These are phyloP conservation scores for Yamadazyma siamensis DNA, from an alignment of 1,139 yeast species.

Conservation along the genomic window DNA sequence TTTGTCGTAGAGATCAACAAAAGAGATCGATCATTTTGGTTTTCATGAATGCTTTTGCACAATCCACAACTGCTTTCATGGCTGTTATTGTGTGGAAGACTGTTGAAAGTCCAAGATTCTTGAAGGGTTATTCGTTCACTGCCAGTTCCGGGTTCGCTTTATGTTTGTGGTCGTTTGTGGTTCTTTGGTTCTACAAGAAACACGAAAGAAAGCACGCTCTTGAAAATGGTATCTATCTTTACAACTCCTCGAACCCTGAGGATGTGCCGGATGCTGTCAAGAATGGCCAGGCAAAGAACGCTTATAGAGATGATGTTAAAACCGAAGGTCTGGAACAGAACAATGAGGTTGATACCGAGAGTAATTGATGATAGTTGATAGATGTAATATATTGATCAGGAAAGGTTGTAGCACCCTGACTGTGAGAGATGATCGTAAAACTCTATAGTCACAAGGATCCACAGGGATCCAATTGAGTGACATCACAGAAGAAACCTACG, in stretches of 20 bases:
- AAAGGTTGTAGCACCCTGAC: too few relatives aligned
- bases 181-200: conserved; percentile 54
- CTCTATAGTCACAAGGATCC: too few relatives aligned
- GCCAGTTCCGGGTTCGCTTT: conserved; percentile 52
- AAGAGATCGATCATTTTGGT: conserved; percentile 44
- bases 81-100: conserved; percentile 49
- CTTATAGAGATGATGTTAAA: conserved; percentile 4
- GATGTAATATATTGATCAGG: too few relatives aligned
- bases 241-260: conserved; percentile 30
- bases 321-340: conserved; percentile 1
- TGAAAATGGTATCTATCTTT: conserved; percentile 50
- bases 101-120: conserved; percentile 36
- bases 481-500: too few relatives aligned
- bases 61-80: conserved; percentile 43
- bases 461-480: too few relatives aligned
- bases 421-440: too few relatives aligned
- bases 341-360: conserved; percentile 5
- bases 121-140: conserved; percentile 45
- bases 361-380: too few relatives aligned
- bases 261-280: conserved; percentile 14
- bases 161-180: conserved; percentile 51
- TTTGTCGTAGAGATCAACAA: conserved; percentile 42
- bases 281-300: conserved; percentile 1
- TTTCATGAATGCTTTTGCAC: conserved; percentile 43
- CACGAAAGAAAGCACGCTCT: conserved; percentile 51